Percentiles rank a stretch among this genome's conserved stretches.
Conservation (phyloP, 192 early-diverging fungal genomes). For the Linnemannia elongata region DNA sequence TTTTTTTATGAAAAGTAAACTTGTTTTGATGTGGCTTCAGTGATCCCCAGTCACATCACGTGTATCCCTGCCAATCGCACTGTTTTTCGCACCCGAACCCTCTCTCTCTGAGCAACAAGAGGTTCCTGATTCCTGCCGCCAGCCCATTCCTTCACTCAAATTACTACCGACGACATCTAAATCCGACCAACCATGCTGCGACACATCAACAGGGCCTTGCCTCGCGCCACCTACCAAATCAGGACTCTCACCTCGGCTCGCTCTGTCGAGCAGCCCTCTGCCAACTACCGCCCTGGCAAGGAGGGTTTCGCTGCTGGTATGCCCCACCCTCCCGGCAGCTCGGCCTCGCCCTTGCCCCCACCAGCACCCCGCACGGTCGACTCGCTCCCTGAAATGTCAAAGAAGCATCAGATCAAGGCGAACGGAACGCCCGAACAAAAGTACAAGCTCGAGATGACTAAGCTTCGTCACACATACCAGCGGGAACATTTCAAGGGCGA, state of each 20-base stretch:
- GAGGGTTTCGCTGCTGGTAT: slow-evolving; percentile 55
- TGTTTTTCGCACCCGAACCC: not conserved
- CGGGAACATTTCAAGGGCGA: slow-evolving; percentile 29
- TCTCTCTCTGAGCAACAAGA: not conserved
- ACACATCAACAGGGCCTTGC: slow-evolving; percentile 39
- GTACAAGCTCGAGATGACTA: slow-evolving; percentile 52
- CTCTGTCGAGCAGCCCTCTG: slow-evolving; percentile 46
- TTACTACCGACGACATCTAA: not conserved
- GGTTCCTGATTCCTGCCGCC: slow-evolving; percentile 3
- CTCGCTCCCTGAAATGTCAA: slow-evolving; percentile 50
- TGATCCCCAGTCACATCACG: slow-evolving; percentile 6
- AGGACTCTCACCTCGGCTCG: slow-evolving; percentile 43
- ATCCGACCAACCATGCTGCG: slow-evolving; percentile 36
- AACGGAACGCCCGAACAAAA: slow-evolving; percentile 39
- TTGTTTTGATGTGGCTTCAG: slow-evolving; percentile 49
- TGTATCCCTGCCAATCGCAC: not conserved
- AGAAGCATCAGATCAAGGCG: slow-evolving; percentile 44
- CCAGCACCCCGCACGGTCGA: slow-evolving; percentile 45
- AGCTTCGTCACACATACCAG: slow-evolving; percentile 52
- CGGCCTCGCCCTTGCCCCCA: slow-evolving; percentile 35
- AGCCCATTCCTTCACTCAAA: not conserved
- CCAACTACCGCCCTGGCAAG: slow-evolving; percentile 50
- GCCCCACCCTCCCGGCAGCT: slow-evolving; percentile 50
- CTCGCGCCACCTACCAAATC: slow-evolving; percentile 24
- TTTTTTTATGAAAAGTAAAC: slow-evolving; percentile 9